These are phyloP conservation scores for Gracilaria caudata DNA, from an alignment of 23 red algal species.

Conservation along the genomic window DNA sequence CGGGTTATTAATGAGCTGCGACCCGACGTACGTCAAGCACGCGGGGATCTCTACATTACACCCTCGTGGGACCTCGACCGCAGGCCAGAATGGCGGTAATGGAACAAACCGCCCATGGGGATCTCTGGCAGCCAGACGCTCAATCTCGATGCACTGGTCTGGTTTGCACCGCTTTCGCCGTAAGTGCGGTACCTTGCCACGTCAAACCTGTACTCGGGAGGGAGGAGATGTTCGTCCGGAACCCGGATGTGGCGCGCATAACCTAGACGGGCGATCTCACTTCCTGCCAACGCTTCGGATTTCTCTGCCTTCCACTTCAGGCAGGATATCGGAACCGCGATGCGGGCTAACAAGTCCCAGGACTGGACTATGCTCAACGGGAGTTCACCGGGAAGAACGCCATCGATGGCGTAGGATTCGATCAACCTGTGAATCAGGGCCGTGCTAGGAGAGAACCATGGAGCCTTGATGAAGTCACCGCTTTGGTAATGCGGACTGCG, in stretches of 20 bases:
- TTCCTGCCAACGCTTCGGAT: background rate
- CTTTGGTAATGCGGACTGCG: background rate
- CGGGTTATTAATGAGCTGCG: background rate
- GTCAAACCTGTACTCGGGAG: background rate
- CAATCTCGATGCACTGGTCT: background rate
- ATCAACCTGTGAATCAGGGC: background rate
- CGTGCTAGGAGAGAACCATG: background rate
- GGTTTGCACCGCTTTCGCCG: constrained; percentile 6
- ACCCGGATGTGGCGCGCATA: background rate
- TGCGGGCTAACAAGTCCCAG: constrained; percentile 7
- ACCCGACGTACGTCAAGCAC: background rate
- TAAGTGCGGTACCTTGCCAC: background rate
- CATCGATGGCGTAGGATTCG: background rate
- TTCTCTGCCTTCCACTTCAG: background rate
- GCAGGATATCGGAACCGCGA: background rate
- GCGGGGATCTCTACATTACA: constrained; percentile 17
- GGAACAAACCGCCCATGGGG: background rate
- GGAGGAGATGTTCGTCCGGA: background rate
- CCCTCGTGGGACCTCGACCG: background rate
- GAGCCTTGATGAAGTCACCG: background rate
- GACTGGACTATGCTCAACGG: background rate
- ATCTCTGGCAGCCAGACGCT: background rate
- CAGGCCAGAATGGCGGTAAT: background rate
- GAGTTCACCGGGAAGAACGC: background rate
- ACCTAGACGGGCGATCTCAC: background rate